Evolutionary conservation across 768 basidiomycete species (phyloP), one percentile per base, ranked within the genome.

Genomic region (Mycena floridula): DNA sequence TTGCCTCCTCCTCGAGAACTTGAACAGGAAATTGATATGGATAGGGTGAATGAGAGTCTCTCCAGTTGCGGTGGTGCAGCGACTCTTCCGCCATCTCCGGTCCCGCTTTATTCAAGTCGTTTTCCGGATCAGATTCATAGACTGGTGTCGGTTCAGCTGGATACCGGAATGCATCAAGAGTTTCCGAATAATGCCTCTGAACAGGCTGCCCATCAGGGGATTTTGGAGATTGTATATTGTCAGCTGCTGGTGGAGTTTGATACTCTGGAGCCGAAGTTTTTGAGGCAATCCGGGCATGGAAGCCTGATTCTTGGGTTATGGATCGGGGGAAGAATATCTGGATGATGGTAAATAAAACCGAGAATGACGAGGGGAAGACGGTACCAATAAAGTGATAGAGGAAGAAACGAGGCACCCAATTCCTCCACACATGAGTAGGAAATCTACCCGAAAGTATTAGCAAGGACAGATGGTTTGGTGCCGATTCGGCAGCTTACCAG

Each of bases 311-410:
- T 22, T 67, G 68, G 3, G 75, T 74, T 44, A 85, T 69, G 3
- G 85, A 85, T 37, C 84, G 83, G 26, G 86, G 86, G 67, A 88
- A 88, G 65, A 88, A 88, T 35, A 88, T 74, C 84, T 86, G 24
- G 20, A 25, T 18, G 28, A 4, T 25, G 20, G 27, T 75, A 56
- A 76, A 76, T 25, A 74, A 63, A 67, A 70, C 26, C 5, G 23
- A 24, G 25, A 39, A 7, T 28, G 16, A 23, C 20, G 40, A 24
- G 39, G 36, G 20, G 30, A n/a, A 22, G 45, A 20, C 61, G 80
- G 55, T 55, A 88, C 88, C 25, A 90, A 69, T 25, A 91, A 70
- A 3, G 89, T 91, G 20, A 90, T 85, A 15, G 79, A 79, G 21
- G 88, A 88, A 3, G 88, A 90, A 18, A 87, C 70, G 54, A 89